phyloP scores from a whole-genome alignment of 768 basidiomycete genomes.

The Phylloporus arenicola region DNA sequence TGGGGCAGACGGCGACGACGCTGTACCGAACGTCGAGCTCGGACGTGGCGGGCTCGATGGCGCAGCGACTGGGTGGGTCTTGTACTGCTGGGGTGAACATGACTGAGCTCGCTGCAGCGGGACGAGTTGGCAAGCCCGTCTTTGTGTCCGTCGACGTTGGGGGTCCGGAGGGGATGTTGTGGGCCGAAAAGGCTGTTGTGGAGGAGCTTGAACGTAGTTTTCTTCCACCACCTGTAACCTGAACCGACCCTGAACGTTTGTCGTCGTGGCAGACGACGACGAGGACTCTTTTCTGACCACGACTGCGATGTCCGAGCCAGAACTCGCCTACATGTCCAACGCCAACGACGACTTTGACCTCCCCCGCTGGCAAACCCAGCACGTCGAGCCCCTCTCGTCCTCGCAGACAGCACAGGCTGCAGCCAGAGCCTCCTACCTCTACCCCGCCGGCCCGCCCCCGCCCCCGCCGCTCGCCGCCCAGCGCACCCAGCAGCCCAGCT shows the following conservation, averaged over 20 bases:
- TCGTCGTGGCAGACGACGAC: constrained; percentile 17
- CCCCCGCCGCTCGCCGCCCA: constrained; percentile 43
- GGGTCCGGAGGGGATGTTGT: constrained; percentile 43
- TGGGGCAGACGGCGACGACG: constrained; percentile 44
- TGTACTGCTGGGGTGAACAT: background rate
- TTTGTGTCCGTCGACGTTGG: constrained; percentile 67
- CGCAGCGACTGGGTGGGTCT: constrained; percentile 69
- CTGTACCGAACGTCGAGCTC: constrained; percentile 58
- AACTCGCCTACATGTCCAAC: constrained; percentile 69
- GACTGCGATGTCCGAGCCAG: constrained; percentile 61
- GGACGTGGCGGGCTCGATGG: constrained; percentile 68
- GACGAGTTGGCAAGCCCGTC: constrained; percentile 59
- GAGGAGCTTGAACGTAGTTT: constrained; percentile 11
- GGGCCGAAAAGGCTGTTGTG: constrained; percentile 59
- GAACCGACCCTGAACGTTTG: constrained; percentile 30
- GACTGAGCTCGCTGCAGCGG: constrained; percentile 39
- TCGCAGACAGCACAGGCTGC: constrained; percentile 52
- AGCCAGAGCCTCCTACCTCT: constrained; percentile 50
- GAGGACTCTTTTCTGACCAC: background rate
- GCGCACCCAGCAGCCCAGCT: constrained; percentile 42
- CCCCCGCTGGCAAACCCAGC: constrained; percentile 50
- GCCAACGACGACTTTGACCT: constrained; percentile 79
- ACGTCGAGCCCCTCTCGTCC: constrained; percentile 46
- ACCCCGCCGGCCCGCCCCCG: constrained; percentile 40
- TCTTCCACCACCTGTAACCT: background rate